Evolutionary conservation across 306 rosid species (phyloP), one percentile per base, ranked within the genome.

Genomic region (Pyrus communis): DNA sequence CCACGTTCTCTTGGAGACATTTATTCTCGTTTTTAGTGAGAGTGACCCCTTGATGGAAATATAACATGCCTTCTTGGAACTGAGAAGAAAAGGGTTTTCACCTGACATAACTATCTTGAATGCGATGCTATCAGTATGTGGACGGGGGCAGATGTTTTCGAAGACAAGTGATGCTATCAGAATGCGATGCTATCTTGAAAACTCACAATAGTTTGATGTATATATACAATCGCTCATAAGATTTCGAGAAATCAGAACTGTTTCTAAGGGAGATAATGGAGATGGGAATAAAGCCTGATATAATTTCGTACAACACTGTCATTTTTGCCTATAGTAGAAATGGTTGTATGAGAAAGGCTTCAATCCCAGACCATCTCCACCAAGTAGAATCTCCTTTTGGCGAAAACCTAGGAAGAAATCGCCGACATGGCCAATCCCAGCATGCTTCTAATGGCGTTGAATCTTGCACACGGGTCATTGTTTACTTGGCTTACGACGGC

Each of bases 181-280:
- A n/a, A n/a, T n/a, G n/a, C n/a, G n/a, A n/a, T n/a, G n/a, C n/a
- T n/a, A n/a, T n/a, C n/a, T n/a, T n/a, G n/a, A n/a, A n/a, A 18
- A 94, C 98, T 27, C 90, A 94, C 82, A 94, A 94, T 75, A 86
- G 89, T 82, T 77, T 94, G 84, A 94, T 94, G 97, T 90, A 90
- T 69, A 94, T 87, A 92, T 83, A 94, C 69, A 87, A 91, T 73
- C 93, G 93, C 64, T 90, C 97, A 4, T 93, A 83, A 77, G 78
- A 86, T 76, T 94, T 90, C 66, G 84, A 86, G 69, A 89, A 83
- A 74, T 85, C 98, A 5, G 97, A 94, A 85, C 84, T 88, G 59
- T 70, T 89, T 78, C 71, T 92, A 38, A 85, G 87, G 89, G 91
- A 87, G 73, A 77, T 90, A 75, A 54, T 80, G 77, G 85, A 76